A percentile compares a stretch with the other conserved stretches of the same genome.
These are phyloP conservation scores for Discostella stelligeroides DNA, from an alignment of 108 stramenopile genomes.

Conservation along the genomic window DNA sequence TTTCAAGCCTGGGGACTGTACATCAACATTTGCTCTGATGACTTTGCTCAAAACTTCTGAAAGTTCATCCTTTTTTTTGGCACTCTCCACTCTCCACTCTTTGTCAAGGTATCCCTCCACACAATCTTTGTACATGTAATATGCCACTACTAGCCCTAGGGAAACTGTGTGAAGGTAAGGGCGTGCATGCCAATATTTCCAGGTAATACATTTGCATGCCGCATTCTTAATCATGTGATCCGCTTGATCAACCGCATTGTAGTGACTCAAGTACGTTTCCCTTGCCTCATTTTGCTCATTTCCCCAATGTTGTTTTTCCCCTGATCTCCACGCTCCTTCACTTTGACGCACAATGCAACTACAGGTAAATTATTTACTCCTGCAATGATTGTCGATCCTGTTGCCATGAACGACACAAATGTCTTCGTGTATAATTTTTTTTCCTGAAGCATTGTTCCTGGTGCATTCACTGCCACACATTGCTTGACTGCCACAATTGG, in stretches of 20 bases:
- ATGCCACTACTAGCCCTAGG: not conserved
- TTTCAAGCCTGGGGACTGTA: not conserved
- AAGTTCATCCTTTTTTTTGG: not conserved
- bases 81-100: not conserved
- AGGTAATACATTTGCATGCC: not conserved
- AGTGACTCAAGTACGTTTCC: not conserved
- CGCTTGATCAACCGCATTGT: not conserved
- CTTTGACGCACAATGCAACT: not conserved
- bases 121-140: not conserved
- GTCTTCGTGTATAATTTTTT: not conserved
- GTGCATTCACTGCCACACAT: too few relatives aligned
- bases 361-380: not conserved
- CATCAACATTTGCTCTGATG: not conserved
- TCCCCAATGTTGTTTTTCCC: not conserved
- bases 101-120: not conserved
- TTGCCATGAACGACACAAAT: not conserved
- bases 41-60: not conserved
- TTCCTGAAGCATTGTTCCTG: not conserved
- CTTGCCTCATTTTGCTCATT: not conserved
- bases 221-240: not conserved
- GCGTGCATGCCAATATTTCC: conserved; percentile 17
- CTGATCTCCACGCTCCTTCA: not conserved
- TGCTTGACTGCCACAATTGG: not conserved
- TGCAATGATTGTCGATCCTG: not conserved
- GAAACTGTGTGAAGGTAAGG: not conserved